Conservation (phyloP, 176 grass and related monocot genomes). For the Avena atlantica region DNA sequence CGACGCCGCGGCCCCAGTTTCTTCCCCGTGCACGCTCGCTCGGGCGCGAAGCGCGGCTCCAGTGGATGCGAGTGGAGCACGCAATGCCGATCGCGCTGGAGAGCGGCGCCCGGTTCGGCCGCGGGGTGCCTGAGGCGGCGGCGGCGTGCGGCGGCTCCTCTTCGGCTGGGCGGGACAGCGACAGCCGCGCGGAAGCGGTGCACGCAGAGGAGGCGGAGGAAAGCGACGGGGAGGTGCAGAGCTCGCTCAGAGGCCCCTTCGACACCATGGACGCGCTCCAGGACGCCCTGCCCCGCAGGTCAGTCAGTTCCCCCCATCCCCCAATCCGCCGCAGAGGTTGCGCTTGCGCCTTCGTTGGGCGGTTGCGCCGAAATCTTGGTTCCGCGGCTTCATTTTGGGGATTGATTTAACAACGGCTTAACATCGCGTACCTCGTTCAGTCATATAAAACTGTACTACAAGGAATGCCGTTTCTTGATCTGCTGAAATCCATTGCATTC, state of each 20-base stretch:
- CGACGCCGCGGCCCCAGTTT: not conserved
- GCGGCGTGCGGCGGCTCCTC: conserved; percentile 40
- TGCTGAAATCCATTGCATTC: not conserved
- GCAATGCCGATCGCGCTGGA: conserved; percentile 63
- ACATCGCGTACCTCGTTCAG: not conserved
- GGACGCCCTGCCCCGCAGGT: conserved; percentile 74
- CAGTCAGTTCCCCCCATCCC: conserved; percentile 2
- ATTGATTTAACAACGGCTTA: not conserved
- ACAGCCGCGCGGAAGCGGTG: conserved; percentile 41
- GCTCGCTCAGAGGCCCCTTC: conserved; percentile 62
- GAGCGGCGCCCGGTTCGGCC: conserved; percentile 17
- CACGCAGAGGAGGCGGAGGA: conserved; percentile 52
- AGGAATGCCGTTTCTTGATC: not conserved
- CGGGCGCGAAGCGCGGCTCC: conserved; percentile 31
- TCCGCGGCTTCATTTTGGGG: not conserved
- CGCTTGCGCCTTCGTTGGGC: not conserved
- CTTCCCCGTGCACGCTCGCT: not conserved
- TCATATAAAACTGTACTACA: not conserved
- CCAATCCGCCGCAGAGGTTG: conserved; percentile 6
- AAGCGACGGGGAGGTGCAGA: conserved; percentile 73
- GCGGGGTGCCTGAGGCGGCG: not conserved
- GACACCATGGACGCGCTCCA: conserved; percentile 83
- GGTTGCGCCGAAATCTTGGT: conserved; percentile 18
- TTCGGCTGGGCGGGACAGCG: conserved; percentile 58
- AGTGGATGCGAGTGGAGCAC: conserved; percentile 42